These are phyloP conservation scores for Leccinum fallax DNA, from an alignment of 1,284 basidiomycete genomes.

Conservation along the genomic window DNA sequence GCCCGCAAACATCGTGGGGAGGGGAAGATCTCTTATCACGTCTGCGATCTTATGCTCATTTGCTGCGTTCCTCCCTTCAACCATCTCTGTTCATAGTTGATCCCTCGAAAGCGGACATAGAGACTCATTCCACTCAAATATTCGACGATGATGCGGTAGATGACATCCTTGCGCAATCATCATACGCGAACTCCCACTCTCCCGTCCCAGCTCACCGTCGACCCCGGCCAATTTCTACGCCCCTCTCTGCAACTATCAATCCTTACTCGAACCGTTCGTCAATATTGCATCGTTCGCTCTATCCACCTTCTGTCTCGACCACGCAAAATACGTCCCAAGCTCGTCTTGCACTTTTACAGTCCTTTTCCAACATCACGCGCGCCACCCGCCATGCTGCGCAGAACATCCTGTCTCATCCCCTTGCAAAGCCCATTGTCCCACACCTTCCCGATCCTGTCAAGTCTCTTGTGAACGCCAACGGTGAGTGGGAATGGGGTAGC, in stretches of 20 bases:
- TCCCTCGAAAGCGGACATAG: conserved; percentile 87
- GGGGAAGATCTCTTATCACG: conserved; percentile 83
- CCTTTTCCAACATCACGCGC: conserved; percentile 87
- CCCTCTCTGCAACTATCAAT: conserved; percentile 42
- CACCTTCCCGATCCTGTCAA: conserved; percentile 91
- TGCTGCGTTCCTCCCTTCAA: conserved; percentile 79
- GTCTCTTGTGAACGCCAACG: conserved; percentile 82
- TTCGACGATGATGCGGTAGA: conserved; percentile 84
- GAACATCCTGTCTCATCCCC: conserved; percentile 89
- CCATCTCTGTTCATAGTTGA: conserved; percentile 89
- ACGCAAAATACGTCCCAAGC: conserved; percentile 62
- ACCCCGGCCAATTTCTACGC: conserved; percentile 61
- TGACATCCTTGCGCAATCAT: conserved; percentile 76
- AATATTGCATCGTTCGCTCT: conserved; percentile 74
- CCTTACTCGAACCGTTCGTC: conserved; percentile 72
- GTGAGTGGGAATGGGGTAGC: conserved; percentile 83
- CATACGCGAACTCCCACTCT: conserved; percentile 74
- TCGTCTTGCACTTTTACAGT: conserved; percentile 76
- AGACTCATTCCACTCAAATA: conserved; percentile 81
- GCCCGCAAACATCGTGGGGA: conserved; percentile 66
- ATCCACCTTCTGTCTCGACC: conserved; percentile 50
- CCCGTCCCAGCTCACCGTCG: conserved; percentile 82
- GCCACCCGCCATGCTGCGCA: conserved; percentile 89
- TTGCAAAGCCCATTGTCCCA: conserved; percentile 92
- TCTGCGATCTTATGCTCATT: conserved; percentile 69